Base-by-base conservation (phyloP, 73 alveolate species). In the Effrenium voratum region DNA sequence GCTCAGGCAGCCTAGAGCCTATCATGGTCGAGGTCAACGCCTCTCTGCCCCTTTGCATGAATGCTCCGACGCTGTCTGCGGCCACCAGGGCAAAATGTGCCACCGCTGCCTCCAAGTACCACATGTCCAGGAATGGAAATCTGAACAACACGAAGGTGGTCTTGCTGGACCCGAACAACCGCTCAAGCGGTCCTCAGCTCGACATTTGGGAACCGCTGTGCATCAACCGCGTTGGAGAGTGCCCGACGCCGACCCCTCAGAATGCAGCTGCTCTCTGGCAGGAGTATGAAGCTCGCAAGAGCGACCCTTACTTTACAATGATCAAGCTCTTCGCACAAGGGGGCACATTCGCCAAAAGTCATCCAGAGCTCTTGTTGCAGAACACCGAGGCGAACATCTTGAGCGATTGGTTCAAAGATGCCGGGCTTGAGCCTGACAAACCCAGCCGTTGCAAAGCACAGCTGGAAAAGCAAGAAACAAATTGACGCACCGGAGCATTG, bases 381-480 rank as follows among this genome's bases (percentile, higher is more conserved):
- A 72, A n/a, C 50, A 72, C 15, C 22, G 83, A 72, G 15, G 63
- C 8, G 63, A 72, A 72, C 43, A 41, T 72, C 49, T 32, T 72
- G 50, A 72, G 83, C 83, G 43, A 32, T 45, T 72, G 83, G 83
- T 72, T 72, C 83, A 72, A 72, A 36, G 83, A n/a, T 72, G 83
- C 83, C 50, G 83, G 83, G 36, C 83, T 72, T 32, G 83, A 72
- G 83, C 83, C 43, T 16, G n/a, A n/a, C n/a, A n/a, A n/a, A n/a
- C n/a, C n/a, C n/a, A n/a, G n/a, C n/a, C n/a, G n/a, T n/a, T n/a
- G n/a, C n/a, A n/a, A n/a, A n/a, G n/a, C n/a, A n/a, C n/a, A n/a
- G n/a, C n/a, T n/a, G n/a, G n/a, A n/a, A n/a, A n/a, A n/a, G n/a
- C n/a, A n/a, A n/a, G n/a, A n/a, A n/a, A n/a, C n/a, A n/a, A n/a